A percentile compares a stretch with the other conserved stretches of the same genome.
phyloP scores from a whole-genome alignment of 345 rosid genomes.

The Syzygium aqueum region DNA sequence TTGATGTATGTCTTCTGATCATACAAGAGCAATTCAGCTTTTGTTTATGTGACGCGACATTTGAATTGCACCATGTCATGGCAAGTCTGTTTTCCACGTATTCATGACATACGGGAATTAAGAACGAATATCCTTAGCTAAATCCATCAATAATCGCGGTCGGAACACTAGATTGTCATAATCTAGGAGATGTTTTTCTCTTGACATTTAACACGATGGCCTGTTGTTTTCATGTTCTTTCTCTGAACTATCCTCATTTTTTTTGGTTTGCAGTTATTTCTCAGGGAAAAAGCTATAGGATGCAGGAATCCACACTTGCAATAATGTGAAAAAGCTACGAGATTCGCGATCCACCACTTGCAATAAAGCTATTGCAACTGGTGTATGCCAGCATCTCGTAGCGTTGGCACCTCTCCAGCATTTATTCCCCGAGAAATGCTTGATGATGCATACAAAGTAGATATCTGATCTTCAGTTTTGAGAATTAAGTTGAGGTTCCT shows the following conservation, averaged over 20 bases:
- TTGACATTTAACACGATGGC: not conserved
- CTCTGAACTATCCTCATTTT: not conserved
- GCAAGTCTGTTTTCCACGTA: not conserved
- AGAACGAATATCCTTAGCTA: not conserved
- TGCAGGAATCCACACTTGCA: slow-evolving; percentile 93
- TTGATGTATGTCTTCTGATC: not conserved
- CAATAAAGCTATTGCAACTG: no score
- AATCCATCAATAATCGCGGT: not conserved
- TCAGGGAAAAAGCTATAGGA: slow-evolving; percentile 90
- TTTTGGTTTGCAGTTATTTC: slow-evolving; percentile 34
- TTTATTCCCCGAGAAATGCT: no score
- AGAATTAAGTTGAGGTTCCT: no score
- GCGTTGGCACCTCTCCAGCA: no score
- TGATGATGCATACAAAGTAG: no score
- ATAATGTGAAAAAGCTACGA: slow-evolving; percentile 8
- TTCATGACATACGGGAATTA: not conserved
- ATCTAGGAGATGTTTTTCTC: not conserved
- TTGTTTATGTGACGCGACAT: not conserved
- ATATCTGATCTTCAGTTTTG: no score
- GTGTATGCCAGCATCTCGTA: no score
- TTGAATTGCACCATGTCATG: not conserved
- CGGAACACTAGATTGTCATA: not conserved
- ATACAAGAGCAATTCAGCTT: not conserved
- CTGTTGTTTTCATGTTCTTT: not conserved
- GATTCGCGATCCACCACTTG: no score